Evolutionary conservation across 1,284 basidiomycete genomes (phyloP), one percentile per base, ranked within the genome.

Genomic region (Dichomitus squalens): DNA sequence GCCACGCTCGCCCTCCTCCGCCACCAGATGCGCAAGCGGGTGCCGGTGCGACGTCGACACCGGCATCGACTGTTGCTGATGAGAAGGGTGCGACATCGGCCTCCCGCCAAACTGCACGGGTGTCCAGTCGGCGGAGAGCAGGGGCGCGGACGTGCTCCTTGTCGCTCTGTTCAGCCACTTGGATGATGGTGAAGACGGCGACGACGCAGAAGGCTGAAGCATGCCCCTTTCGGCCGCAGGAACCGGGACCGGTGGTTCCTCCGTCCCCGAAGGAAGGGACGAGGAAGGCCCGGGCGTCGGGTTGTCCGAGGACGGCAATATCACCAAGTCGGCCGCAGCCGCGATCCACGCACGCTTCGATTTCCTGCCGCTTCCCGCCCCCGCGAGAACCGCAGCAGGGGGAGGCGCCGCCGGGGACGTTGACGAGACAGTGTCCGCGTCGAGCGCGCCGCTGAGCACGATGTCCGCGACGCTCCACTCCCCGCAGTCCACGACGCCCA

Each of bases 381-480:
- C 44, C 44, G 29, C 44, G 44, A 47, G 27, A 7, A 12, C 20
- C 18, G 4, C 44, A 29, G 18, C 9, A 18, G n/a, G 8, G 44
- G 31, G 1, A 18, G 11, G 3, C 14, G 3, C 23, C 16, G 7
- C 9, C 2, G n/a, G 11, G 23, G n/a, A 14, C 38, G 12, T 8
- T 38, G 31, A 7, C 7, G 46, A 18, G 33, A 49, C 38, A 3
- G 27, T 34, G 11, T 61, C 62, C 5, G 57, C 57, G 47, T 76
- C 74, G n/a, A 77, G 69, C 2, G 68, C 68, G 4, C 75, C 75
- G 39, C 68, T 69, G 7, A 78, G 66, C 2, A 77, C 58, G 25
- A 76, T 57, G 50, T 77, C 76, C 1, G 72, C 70, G 16, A 77
- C 65, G 2, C 70, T 69, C 72, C 71, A 76, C 41, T 73, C 70